Percentiles rank a stretch among this genome's conserved stretches.
These are phyloP conservation scores for Pythium sukuiense DNA, from an alignment of 352 stramenopile genomes.

Conservation along the genomic window DNA sequence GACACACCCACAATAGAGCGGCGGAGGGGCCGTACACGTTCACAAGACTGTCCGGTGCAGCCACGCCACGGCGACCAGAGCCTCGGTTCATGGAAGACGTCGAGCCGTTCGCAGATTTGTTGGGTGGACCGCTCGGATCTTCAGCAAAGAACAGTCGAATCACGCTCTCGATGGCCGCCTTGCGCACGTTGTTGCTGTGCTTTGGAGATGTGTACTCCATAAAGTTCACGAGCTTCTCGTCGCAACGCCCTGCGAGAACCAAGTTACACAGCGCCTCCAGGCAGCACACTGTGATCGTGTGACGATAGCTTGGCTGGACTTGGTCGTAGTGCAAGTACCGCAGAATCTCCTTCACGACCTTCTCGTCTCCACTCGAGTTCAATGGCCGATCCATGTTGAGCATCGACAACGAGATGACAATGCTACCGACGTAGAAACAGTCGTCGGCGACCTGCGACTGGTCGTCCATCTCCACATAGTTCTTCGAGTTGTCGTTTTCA, in stretches of 20 bases:
- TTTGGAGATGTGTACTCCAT: constrained; percentile 72
- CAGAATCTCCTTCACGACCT: constrained; percentile 71
- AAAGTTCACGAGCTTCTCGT: constrained; percentile 72
- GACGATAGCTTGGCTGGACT: constrained; percentile 79
- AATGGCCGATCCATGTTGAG: constrained; percentile 60
- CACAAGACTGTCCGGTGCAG: constrained; percentile 30
- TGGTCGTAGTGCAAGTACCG: constrained; percentile 85
- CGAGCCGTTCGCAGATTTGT: constrained; percentile 9
- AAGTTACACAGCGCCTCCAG: constrained; percentile 82
- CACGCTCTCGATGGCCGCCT: constrained; percentile 84
- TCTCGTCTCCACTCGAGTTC: constrained; percentile 44
- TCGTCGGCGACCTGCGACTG: constrained; percentile 82
- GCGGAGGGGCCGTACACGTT: constrained; percentile 70
- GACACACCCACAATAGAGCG: constrained; percentile 66
- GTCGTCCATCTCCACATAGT: constrained; percentile 88
- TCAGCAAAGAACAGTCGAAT: constrained; percentile 83
- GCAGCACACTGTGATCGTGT: constrained; percentile 81
- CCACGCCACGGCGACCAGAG: neutral
- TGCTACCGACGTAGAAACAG: constrained; percentile 83
- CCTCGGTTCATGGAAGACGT: constrained; percentile 20
- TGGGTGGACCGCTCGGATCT: constrained; percentile 40
- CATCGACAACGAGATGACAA: constrained; percentile 72
- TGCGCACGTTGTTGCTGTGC: constrained; percentile 72
- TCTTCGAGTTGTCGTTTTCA: constrained; percentile 90
- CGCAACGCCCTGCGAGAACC: constrained; percentile 60